A percentile compares a stretch with the other conserved stretches of the same genome.
These are phyloP conservation scores for Spongispora temasekensis DNA, from an alignment of 1,284 basidiomycete genomes.

Conservation along the genomic window DNA sequence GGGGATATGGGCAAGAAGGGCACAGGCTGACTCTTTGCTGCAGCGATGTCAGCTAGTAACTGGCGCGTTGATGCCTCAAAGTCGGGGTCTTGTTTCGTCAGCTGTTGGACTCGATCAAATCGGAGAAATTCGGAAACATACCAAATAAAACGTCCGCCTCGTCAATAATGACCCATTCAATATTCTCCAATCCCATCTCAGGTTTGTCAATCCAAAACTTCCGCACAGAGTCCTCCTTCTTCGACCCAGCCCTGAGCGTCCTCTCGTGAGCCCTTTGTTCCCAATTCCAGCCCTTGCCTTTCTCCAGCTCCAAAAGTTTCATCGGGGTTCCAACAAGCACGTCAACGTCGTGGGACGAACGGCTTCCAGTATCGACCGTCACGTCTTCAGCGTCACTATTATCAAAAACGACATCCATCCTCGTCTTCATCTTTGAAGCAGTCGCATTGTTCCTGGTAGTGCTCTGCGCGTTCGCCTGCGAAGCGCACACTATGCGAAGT, in stretches of 20 bases:
- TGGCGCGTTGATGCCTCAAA: constrained; percentile 71
- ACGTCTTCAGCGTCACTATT: constrained; percentile 17
- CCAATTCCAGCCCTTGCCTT: constrained; percentile 67
- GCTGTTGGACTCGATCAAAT: background rate
- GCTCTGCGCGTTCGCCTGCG: constrained; percentile 55
- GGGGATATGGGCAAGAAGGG: constrained; percentile 29
- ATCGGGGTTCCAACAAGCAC: constrained; percentile 78
- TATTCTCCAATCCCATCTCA: constrained; percentile 57
- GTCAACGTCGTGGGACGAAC: constrained; percentile 52
- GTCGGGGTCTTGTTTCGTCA: constrained; percentile 55
- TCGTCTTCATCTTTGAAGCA: constrained; percentile 52
- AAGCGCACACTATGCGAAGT: constrained; percentile 72
- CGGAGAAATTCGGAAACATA: constrained; percentile 40
- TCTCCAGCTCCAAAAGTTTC: constrained; percentile 71
- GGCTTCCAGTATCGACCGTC: constrained; percentile 13
- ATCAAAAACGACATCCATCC: constrained; percentile 19
- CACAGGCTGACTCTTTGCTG: constrained; percentile 57
- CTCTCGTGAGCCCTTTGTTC: constrained; percentile 37
- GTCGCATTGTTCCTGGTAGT: constrained; percentile 38
- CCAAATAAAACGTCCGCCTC: constrained; percentile 91
- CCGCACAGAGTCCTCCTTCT: constrained; percentile 20
- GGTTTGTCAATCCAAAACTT: constrained; percentile 44
- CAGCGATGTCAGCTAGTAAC: constrained; percentile 67
- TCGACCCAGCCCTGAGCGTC: constrained; percentile 23
- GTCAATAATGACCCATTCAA: constrained; percentile 87